These are phyloP conservation scores for Penstemon barbatus DNA, from an alignment of 257 asterid genomes.

Conservation along the genomic window DNA sequence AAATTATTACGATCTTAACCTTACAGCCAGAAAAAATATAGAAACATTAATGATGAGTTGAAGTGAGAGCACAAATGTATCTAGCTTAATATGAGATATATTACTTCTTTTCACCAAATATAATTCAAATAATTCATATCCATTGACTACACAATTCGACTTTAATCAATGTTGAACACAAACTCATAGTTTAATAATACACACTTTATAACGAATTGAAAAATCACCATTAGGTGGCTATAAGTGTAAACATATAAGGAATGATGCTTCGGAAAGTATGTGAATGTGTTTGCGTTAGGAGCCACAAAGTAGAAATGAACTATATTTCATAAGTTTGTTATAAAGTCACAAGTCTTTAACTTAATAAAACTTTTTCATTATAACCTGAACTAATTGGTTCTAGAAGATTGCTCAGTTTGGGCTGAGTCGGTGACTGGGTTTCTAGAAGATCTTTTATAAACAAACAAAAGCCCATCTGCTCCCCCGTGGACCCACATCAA, in stretches of 20 bases:
- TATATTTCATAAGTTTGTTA: too few relatives aligned
- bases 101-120: too few relatives aligned
- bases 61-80: too few relatives aligned
- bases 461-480: neutral
- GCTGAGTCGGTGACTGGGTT: constrained; percentile 10
- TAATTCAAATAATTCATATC: too few relatives aligned
- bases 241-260: neutral
- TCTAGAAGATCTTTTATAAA: neutral
- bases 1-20: too few relatives aligned
- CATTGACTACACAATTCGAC: too few relatives aligned
- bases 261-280: neutral
- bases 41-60: too few relatives aligned
- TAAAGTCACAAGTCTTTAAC: neutral
- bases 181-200: neutral
- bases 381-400: neutral
- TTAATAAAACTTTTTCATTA: neutral
- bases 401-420: neutral
- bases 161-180: too few relatives aligned
- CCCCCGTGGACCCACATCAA: neutral
- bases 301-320: neutral
- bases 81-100: too few relatives aligned
- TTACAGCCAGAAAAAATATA: too few relatives aligned
- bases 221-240: neutral
- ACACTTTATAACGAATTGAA: neutral
- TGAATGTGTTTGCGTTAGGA: neutral